Base-by-base conservation (phyloP, 495 filamentous ascomycete genomes). In the Annulohypoxylon nitens region DNA sequence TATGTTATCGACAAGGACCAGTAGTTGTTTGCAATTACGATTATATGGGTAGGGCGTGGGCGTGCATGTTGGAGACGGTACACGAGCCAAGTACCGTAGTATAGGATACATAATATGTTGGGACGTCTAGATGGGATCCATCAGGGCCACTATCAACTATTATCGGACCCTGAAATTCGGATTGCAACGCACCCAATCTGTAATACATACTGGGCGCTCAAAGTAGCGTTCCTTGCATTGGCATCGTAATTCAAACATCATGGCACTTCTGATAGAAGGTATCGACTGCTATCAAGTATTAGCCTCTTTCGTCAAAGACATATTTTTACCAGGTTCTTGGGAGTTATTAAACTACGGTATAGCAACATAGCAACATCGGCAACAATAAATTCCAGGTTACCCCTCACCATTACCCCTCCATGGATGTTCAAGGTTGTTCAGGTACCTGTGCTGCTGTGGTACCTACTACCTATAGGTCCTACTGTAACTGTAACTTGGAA, bases 401-500 rank as follows among this genome's bases (percentile, higher is more conserved):
- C 70, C 70, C 70, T 73, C 70, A 68, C 48, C 25, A 18, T 33
- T 68, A 25, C 70, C 70, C 70, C 70, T 73, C 70, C 64, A 30
- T n/a, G n/a, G n/a, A n/a, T n/a, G n/a, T 30, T 4, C 26, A 30
- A 4, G 1, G 30, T 30, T 30, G 3, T 30, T 30, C 5, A 30
- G 30, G 30, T 30, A 30, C 30, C 30, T 30, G 30, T 30, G 30
- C 30, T 30, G 30, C 30, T 30, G 30, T 30, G 30, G 30, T 30
- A 30, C 30, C 20, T 23, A 23, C 20, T 23, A 23, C 20, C 20
- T 23, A 30, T 30, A 60, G 11, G 53, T 68, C 57, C 55, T 57
- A n/a, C 36, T 57, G 58, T 61, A 50, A 61, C 45, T 69, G 58
- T 37, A 69, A 69, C 66, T 36, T 33, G 47, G 23, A 7, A 23